A percentile compares a stretch with the other conserved stretches of the same genome.
Evolutionary conservation across 2,329 filamentous ascomycete species (phyloP).

Genomic region (Fonsecaea erecta): DNA sequence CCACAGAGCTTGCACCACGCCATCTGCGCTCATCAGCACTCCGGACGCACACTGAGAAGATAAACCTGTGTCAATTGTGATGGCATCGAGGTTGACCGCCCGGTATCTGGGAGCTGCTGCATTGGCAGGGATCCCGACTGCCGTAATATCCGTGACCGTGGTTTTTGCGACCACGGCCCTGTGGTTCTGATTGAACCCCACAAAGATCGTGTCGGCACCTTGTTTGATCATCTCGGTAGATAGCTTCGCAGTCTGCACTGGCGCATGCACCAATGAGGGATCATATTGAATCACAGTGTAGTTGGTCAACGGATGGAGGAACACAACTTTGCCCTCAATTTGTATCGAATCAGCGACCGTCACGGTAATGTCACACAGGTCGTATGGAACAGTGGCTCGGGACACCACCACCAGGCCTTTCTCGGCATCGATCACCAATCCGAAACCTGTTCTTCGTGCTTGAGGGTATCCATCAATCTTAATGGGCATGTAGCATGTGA

Average conservation of each 20-base stretch:
- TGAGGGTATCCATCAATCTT: conserved; percentile 98
- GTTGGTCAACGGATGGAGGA: conserved; percentile 95
- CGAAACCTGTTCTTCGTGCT: conserved; percentile 91
- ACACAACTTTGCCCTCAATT: conserved; percentile 90
- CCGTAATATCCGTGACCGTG: conserved; percentile 94
- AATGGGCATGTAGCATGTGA: conserved; percentile 89
- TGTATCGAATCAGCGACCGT: conserved; percentile 97
- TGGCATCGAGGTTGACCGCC: conserved; percentile 93
- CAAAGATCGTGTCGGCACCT: conserved; percentile 91
- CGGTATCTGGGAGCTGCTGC: conserved; percentile 88
- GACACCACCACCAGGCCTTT: conserved; percentile 95
- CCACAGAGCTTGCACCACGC: conserved; percentile 94
- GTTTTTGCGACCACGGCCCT: conserved; percentile 93
- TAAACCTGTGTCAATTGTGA: conserved; percentile 92
- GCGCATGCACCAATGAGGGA: conserved; percentile 87
- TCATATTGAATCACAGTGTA: conserved; percentile 97
- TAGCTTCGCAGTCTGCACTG: conserved; percentile 85
- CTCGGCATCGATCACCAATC: conserved; percentile 94
- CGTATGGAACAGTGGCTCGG: conserved; percentile 90
- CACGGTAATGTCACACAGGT: conserved; percentile 93
- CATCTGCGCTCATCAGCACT: conserved; percentile 85
- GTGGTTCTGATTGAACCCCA: conserved; percentile 97
- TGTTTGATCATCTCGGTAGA: conserved; percentile 84
- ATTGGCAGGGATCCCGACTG: conserved; percentile 94
- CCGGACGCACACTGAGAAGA: conserved; percentile 92